Evolutionary conservation across 2,329 filamentous ascomycete species (phyloP).

Genomic region (Aspergillus floridensis): DNA sequence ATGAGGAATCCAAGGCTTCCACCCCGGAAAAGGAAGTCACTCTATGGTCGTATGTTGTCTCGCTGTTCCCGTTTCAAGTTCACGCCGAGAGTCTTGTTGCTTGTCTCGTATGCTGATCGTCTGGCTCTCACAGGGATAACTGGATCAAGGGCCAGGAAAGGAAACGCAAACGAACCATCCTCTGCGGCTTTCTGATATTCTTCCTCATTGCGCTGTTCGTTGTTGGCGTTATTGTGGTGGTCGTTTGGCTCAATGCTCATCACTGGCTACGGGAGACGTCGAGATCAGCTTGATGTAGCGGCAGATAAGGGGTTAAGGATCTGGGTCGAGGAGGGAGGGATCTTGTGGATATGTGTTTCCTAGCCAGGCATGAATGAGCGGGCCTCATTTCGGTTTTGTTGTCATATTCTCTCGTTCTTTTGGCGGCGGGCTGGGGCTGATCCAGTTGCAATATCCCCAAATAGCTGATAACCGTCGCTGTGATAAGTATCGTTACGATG

Average conservation of each 20-base stretch:
- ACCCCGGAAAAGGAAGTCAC: slow-evolving; percentile 18
- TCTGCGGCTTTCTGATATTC: slow-evolving; percentile 41
- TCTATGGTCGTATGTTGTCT: slow-evolving; percentile 20
- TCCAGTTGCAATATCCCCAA: not conserved
- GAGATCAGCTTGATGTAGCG: not conserved
- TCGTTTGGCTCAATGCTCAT: slow-evolving; percentile 44
- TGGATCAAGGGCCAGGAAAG: slow-evolving; percentile 54
- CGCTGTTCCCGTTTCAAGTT: slow-evolving; percentile 2
- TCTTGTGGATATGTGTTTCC: not conserved
- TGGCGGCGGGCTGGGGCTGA: slow-evolving; percentile 4
- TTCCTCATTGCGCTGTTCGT: slow-evolving; percentile 37
- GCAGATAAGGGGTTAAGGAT: not conserved
- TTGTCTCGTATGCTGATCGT: not conserved
- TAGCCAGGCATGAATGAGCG: slow-evolving; percentile 6
- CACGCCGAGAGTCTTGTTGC: slow-evolving; percentile 1
- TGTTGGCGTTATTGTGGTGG: slow-evolving; percentile 44
- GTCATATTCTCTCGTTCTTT: not conserved
- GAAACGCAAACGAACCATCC: slow-evolving; percentile 50
- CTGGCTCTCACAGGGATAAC: slow-evolving; percentile 40
- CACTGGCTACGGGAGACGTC: slow-evolving; percentile 27
- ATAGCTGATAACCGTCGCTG: no score
- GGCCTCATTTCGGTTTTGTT: slow-evolving; percentile 10
- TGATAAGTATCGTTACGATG: no score
- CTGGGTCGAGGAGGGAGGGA: not conserved
- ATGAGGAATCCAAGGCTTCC: slow-evolving; percentile 46